Evolutionary conservation across 2,329 filamentous ascomycete genomes (phyloP).

Genomic region (Balansia obtecta): DNA sequence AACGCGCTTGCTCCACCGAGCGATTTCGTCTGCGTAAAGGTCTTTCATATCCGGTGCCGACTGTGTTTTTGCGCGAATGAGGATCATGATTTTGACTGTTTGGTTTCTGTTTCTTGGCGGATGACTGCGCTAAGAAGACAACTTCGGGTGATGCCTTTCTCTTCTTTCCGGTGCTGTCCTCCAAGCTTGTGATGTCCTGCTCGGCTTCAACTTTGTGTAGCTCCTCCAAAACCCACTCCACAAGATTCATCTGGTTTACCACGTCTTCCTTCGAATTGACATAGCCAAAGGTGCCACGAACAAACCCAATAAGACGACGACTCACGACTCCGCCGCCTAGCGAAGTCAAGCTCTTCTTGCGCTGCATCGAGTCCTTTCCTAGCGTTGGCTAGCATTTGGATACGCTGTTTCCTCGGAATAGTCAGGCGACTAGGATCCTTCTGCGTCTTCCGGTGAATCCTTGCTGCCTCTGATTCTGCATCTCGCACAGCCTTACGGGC

Average conservation of each 20-base stretch:
- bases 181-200: not conserved
- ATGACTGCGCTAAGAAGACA: not conserved
- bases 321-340: not conserved
- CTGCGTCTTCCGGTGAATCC: constrained; percentile 3
- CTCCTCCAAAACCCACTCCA: constrained; percentile 16
- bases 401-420: constrained; percentile 4
- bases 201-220: constrained; percentile 14
- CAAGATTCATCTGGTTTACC: constrained; percentile 10
- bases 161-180: not conserved
- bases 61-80: not conserved
- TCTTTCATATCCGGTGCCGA: not conserved
- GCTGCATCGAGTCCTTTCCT: not conserved
- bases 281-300: constrained; percentile 5
- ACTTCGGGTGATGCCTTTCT: not conserved
- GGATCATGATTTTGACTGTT: not conserved
- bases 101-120: constrained; percentile 1
- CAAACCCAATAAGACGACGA: constrained; percentile 3
- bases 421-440: constrained; percentile 1
- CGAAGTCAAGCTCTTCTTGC: not conserved
- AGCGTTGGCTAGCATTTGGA: constrained; percentile 4
- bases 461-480: constrained; percentile 1
- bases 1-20: constrained; percentile 2
- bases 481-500: not conserved
- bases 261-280: constrained; percentile 8
- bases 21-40: not conserved